phyloP scores from a whole-genome alignment of 768 basidiomycete genomes.

The Leccinum uliginosum region DNA sequence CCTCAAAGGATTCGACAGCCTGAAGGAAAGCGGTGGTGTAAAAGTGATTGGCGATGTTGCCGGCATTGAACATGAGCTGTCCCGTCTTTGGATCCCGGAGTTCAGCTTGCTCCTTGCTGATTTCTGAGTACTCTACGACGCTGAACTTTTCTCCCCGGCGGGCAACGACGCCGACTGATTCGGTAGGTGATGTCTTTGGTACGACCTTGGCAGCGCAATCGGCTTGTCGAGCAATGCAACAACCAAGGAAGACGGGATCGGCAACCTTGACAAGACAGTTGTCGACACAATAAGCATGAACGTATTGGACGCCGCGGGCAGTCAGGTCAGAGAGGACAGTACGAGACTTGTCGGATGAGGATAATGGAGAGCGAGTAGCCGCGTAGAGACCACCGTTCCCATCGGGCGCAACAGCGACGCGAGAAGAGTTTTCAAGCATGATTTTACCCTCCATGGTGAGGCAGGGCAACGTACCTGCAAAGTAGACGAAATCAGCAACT shows the following conservation, averaged over 20 bases:
- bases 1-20: constrained; percentile 74
- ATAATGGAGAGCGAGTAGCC: constrained; percentile 77
- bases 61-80: constrained; percentile 87
- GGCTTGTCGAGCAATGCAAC: constrained; percentile 82
- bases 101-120: constrained; percentile 83
- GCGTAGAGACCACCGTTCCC: constrained; percentile 98
- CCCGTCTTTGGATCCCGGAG: constrained; percentile 62
- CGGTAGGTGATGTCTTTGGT: constrained; percentile 78
- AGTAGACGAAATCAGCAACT: not conserved
- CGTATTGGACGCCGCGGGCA: constrained; percentile 72
- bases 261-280: constrained; percentile 98
- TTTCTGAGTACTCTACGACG: constrained; percentile 98
- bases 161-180: constrained; percentile 95
- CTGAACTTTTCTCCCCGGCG: constrained; percentile 76
- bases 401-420: constrained; percentile 92
- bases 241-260: constrained; percentile 95
- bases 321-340: constrained; percentile 84
- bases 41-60: constrained; percentile 98
- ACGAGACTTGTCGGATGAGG: constrained; percentile 48
- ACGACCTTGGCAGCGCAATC: constrained; percentile 97
- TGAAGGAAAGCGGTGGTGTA: constrained; percentile 87
- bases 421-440: constrained; percentile 72
- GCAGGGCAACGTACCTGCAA: constrained; percentile 88
- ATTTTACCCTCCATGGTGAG: constrained; percentile 93
- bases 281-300: constrained; percentile 97